Evolutionary conservation across 2,329 filamentous ascomycete species (phyloP), one percentile per base, ranked within the genome.

Genomic region (Sporothrix protearum): DNA sequence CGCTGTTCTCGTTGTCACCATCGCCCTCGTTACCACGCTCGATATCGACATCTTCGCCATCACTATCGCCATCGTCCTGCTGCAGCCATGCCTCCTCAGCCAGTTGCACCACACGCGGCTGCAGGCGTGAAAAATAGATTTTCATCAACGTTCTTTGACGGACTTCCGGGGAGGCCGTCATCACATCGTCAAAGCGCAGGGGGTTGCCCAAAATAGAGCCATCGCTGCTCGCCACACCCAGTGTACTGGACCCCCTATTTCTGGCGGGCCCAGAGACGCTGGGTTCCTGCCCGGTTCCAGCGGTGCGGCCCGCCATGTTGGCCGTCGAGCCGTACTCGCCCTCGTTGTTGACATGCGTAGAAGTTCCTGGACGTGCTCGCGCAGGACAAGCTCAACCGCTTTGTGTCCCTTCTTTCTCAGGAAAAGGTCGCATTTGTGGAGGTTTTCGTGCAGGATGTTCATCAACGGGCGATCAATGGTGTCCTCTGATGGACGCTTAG

Each of bases 131-230:
- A 73, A 87, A 88, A 75, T 88, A 88, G 1, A 86, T 82, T 2
- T 82, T 79, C 80, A 88, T 83, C 30, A 88, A 82, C 12, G 78
- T 80, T 28, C 81, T 77, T 73, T 87, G 85, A 45, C 85, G 82
- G 19, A 84, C 81, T 33, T 86, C 85, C 0, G 85, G 83, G 14
- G 81, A 79, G 0, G 83, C 83, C 10, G 81, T 78, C 70, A 83
- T 80, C 45, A 88, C 83, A 12, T 85, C 82, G 16, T 82, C 80
- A 42, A 87, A 85, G 3, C 76, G 76, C 87, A 84, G 2, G 76
- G 75, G 68, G 7, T 22, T 30, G 19, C 28, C 47, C 9, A 33
- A 12, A 19, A 22, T 51, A 75, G 0, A 33, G 4, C 8, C 61
- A 16, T 47, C 25, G 6, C 25, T 25, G 28, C 55, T 14, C 39